These are phyloP conservation scores for Epichloe gansuensis DNA, from an alignment of 2,329 filamentous ascomycete species.

Conservation along the genomic window DNA sequence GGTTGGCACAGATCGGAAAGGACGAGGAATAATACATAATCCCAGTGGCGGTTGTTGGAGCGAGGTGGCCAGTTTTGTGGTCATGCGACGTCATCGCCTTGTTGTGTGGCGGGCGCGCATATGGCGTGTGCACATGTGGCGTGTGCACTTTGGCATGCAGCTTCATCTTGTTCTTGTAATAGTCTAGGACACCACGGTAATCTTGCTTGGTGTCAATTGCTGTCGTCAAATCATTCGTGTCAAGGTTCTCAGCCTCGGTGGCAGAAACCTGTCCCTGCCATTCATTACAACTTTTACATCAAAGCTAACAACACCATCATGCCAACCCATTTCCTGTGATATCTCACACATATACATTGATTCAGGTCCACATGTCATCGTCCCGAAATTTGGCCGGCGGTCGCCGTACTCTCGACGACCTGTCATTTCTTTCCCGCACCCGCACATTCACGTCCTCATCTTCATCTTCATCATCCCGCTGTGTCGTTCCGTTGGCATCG, in stretches of 20 bases:
- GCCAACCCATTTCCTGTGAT: not conserved
- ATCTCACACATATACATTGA: not conserved
- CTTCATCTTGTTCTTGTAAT: no score
- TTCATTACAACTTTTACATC: no score
- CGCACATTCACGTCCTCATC: conserved; percentile 21
- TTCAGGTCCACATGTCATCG: conserved; percentile 16
- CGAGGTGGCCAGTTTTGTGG: conserved; percentile 20
- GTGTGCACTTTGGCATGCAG: no score
- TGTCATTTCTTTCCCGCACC: conserved; percentile 15
- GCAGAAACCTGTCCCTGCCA: not conserved
- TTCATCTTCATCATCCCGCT: conserved; percentile 6
- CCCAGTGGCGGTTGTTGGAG: not conserved
- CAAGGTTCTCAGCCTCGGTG: not conserved
- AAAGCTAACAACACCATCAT: no score
- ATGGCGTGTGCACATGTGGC: no score
- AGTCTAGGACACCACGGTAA: no score
- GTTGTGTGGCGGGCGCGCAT: conserved; percentile 8
- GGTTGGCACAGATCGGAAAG: not conserved
- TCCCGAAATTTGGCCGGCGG: conserved; percentile 25
- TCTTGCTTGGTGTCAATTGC: no score
- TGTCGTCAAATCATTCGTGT: no score
- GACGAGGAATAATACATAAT: no score
- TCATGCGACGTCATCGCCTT: conserved; percentile 22
- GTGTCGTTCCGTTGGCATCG: not conserved
- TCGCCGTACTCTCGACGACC: conserved; percentile 20